Base-by-base conservation (phyloP, 768 basidiomycete species). In the Multifurca ochricompacta region DNA sequence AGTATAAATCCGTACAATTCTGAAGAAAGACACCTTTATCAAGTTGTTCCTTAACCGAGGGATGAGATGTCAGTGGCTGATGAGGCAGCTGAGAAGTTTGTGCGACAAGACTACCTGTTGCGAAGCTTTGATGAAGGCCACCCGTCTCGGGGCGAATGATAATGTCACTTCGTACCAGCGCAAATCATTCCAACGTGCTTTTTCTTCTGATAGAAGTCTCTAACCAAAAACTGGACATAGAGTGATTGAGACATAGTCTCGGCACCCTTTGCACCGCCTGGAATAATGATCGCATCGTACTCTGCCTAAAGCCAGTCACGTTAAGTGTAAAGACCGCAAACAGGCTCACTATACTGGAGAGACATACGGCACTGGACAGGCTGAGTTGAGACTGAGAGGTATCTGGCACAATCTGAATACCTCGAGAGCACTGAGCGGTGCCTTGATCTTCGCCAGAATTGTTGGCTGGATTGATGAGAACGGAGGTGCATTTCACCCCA, bases 131-230 rank as follows among this genome's bases (percentile, higher is more conserved):
- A 49, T 34, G 3, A 39, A n/a, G 36, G 18, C n/a, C 28, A 27
- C 39, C 11, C 3, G 32, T 44, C 25, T 25, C 34, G 27, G n/a
- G n/a, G n/a, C n/a, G n/a, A n/a, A n/a, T n/a, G n/a, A 30, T 14
- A n/a, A 41, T 37, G 13, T 34, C 41, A 9, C 4, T 27, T 66
- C 74, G 31, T 49, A 83, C 88, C 88, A 47, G 89, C 89, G 63
- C 89, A 91, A 42, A 91, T 88, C 88, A 91, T 89, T 1, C 81
- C 89, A 23, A 91, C 83, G 25, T 77, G 63, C 63, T 83, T 86
- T 13, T 71, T 73, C 23, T 70, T 59, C 21, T 73, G 65, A 41
- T 86, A 64, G 62, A 80, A 90, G 19, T 73, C 68, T 51, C 74
- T 71, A 11, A 91, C 76, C 9, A 89, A 73, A 0, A 74, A 70